These are phyloP conservation scores for Excoecaria cochinchinensis DNA, from an alignment of 345 rosid genomes.

Conservation along the genomic window DNA sequence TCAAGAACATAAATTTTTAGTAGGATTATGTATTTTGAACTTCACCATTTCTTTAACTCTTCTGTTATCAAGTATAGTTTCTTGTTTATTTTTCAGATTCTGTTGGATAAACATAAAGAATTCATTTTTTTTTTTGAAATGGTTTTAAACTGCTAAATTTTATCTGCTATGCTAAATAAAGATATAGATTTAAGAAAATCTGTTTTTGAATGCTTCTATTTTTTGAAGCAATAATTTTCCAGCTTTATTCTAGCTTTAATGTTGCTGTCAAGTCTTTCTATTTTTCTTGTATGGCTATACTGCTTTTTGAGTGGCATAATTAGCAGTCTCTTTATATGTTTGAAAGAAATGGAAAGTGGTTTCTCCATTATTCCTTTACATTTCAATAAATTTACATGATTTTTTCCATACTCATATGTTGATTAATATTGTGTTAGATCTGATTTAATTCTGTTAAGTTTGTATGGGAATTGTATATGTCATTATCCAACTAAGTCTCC, in stretches of 20 bases:
- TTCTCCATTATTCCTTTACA: not conserved
- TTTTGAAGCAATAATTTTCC: slow-evolving; percentile 16
- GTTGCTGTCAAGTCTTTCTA: slow-evolving; percentile 25
- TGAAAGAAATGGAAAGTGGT: slow-evolving; percentile 14
- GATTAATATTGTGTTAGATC: slow-evolving; percentile 8
- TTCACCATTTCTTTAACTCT: not conserved
- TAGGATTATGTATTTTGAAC: not conserved
- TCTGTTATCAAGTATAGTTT: not conserved
- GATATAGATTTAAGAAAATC: not conserved
- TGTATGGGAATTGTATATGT: slow-evolving; percentile 2
- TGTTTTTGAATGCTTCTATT: slow-evolving; percentile 11
- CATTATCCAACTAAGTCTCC: not conserved
- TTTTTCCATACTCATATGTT: not conserved
- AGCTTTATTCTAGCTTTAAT: slow-evolving; percentile 16
- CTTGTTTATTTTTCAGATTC: not conserved
- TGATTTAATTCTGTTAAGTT: slow-evolving; percentile 11
- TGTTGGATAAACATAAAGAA: not conserved
- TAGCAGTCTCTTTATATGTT: not conserved
- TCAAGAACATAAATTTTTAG: not conserved
- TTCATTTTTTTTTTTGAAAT: not conserved
- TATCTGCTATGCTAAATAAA: slow-evolving; percentile 14
- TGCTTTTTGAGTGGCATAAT: slow-evolving; percentile 6
- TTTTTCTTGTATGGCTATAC: slow-evolving; percentile 11
- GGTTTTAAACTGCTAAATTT: not conserved
- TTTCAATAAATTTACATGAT: not conserved